phyloP scores from a whole-genome alignment of 106 monocot genomes.

The Allium fistulosum region DNA sequence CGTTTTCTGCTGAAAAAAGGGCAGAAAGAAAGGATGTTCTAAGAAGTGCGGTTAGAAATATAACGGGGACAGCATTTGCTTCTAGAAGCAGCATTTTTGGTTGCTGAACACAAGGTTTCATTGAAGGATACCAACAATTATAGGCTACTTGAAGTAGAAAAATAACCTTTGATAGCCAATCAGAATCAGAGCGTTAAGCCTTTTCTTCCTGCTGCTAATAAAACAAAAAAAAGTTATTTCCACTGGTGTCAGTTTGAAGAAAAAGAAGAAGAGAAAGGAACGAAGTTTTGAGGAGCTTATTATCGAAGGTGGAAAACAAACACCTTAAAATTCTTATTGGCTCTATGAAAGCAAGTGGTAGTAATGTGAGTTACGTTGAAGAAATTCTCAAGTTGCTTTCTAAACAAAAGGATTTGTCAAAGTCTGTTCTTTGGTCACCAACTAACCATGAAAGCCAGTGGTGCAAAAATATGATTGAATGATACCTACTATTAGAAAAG shows the following conservation, averaged over 20 bases:
- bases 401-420: constrained; percentile 57
- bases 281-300: constrained; percentile 28
- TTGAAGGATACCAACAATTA: constrained; percentile 28
- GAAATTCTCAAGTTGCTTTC: constrained; percentile 54
- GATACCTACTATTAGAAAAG: too few relatives aligned
- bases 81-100: constrained; percentile 65
- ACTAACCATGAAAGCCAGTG: constrained; percentile 23
- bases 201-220: constrained; percentile 12
- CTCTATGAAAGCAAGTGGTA: constrained; percentile 90
- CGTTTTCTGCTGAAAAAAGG: constrained; percentile 58
- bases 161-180: constrained; percentile 18
- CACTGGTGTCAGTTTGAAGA: background rate
- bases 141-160: constrained; percentile 18
- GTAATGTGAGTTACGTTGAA: constrained; percentile 65
- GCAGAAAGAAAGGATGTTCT: constrained; percentile 40
- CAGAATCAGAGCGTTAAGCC: constrained; percentile 19
- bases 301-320: constrained; percentile 13
- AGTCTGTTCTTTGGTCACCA: constrained; percentile 69
- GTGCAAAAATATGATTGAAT: too few relatives aligned
- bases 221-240: constrained; percentile 11
- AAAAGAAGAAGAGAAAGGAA: constrained; percentile 30
- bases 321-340: constrained; percentile 73
- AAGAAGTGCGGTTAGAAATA: constrained; percentile 59
- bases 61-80: constrained; percentile 78
- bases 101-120: constrained; percentile 38